These are phyloP conservation scores for Neurospora discreta DNA, from an alignment of 495 filamentous ascomycete species.

Conservation along the genomic window DNA sequence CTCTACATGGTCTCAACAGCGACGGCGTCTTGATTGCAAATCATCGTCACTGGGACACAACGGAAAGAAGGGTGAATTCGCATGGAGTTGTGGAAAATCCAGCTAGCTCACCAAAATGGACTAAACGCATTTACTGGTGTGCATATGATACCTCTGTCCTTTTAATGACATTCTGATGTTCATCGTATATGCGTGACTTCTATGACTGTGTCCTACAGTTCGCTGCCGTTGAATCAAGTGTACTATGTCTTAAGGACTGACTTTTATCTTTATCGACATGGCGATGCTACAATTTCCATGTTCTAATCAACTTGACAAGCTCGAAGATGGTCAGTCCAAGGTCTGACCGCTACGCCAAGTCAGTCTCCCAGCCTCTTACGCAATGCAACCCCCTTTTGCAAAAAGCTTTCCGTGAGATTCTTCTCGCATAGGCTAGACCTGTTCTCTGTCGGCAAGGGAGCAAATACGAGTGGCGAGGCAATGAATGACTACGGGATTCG, in stretches of 20 bases:
- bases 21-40: neutral
- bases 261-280: neutral
- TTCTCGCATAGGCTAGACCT: too few relatives aligned
- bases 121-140: neutral
- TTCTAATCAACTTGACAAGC: neutral
- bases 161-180: neutral
- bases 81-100: neutral
- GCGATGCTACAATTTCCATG: neutral
- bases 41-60: neutral
- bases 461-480: too few relatives aligned
- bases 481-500: too few relatives aligned
- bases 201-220: neutral
- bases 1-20: neutral
- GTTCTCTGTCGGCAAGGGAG: too few relatives aligned
- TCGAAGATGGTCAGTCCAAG: too few relatives aligned
- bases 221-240: neutral
- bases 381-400: too few relatives aligned
- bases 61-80: neutral
- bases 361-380: too few relatives aligned
- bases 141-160: neutral
- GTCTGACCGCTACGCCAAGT: too few relatives aligned
- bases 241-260: neutral
- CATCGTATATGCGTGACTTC: neutral
- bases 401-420: too few relatives aligned
- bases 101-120: neutral